Percentiles rank a stretch among this genome's conserved stretches.
These are phyloP conservation scores for Blastocystis sp. DNA, from an alignment of 352 stramenopile genomes.

Conservation along the genomic window DNA sequence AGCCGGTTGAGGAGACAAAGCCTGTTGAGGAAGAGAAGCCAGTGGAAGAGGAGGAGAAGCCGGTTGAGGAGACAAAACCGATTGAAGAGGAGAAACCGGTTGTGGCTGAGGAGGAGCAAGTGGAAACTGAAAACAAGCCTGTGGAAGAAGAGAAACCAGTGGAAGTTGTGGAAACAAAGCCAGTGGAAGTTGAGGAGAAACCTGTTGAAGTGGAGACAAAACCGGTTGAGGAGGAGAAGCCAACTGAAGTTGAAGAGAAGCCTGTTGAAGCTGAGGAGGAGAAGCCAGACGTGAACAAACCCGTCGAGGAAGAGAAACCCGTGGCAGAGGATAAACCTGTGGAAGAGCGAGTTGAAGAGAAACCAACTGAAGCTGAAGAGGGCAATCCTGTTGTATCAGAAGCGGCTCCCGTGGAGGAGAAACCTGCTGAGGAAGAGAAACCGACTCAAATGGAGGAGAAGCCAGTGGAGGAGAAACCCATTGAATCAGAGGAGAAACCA, in stretches of 20 bases:
- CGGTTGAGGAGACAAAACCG: not conserved
- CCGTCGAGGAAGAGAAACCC: not conserved
- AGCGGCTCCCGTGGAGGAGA: not conserved
- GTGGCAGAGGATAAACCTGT: not conserved
- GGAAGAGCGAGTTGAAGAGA: not conserved
- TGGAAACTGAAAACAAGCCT: not conserved
- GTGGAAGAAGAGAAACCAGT: slow-evolving; percentile 5
- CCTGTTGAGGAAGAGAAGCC: not conserved
- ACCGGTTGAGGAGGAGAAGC: not conserved
- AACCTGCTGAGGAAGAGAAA: not conserved
- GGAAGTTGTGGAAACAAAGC: not conserved
- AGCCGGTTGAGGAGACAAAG: not conserved
- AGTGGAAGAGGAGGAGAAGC: not conserved
- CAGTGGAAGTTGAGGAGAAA: slow-evolving; percentile 13
- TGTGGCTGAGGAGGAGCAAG: not conserved
- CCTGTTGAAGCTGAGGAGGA: not conserved
- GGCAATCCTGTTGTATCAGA: not conserved
- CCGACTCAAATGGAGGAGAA: not conserved
- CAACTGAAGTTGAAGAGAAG: not conserved
- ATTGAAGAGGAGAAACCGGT: slow-evolving; percentile 23
- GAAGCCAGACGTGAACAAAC: not conserved
- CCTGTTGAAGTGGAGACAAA: not conserved
- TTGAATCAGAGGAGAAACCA: slow-evolving; percentile 24
- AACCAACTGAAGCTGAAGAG: not conserved
- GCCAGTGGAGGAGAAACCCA: not conserved